These are phyloP conservation scores for Ascosphaera apis DNA, from an alignment of 2,329 filamentous ascomycete species.

Conservation along the genomic window DNA sequence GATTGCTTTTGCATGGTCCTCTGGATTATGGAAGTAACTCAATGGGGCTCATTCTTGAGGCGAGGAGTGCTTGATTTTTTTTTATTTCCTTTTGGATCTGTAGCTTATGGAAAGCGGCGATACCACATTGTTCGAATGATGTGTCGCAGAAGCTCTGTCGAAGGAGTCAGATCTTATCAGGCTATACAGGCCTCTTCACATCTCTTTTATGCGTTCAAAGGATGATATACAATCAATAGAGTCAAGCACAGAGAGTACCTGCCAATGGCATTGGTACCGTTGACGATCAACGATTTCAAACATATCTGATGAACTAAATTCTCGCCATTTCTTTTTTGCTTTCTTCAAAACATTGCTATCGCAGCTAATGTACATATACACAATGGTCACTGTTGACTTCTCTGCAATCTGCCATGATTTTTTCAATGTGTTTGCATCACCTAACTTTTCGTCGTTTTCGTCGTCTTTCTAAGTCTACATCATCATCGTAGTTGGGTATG, in stretches of 20 bases:
- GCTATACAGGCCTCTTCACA: constrained; percentile 5
- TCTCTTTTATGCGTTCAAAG: constrained; percentile 32
- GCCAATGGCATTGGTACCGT: constrained; percentile 17
- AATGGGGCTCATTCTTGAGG: constrained; percentile 99
- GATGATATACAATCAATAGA: constrained; percentile 91
- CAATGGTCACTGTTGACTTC: too few species aligned
- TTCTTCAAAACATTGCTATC: too few species aligned
- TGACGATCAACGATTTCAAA: constrained; percentile 27
- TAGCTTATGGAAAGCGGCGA: constrained; percentile 32
- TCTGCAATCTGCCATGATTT: too few species aligned
- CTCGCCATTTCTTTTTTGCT: too few species aligned
- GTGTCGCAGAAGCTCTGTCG: constrained; percentile 37
- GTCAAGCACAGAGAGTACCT: constrained; percentile 79
- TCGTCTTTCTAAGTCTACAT: constrained; percentile 7
- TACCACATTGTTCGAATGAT: constrained; percentile 8
- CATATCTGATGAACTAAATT: constrained; percentile 29
- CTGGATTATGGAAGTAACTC: constrained; percentile 51
- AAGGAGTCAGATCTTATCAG: constrained; percentile 38
- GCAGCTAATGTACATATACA: too few species aligned
- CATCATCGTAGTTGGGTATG: constrained; percentile 11
- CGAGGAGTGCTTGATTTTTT: constrained; percentile 47
- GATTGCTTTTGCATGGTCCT: constrained; percentile 44
- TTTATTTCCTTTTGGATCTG: constrained; percentile 24
- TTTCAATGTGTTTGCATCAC: too few species aligned
- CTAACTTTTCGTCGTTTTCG: too few species aligned